Base-by-base conservation (phyloP, 495 filamentous ascomycete genomes). In the Aspergillus wentii region DNA sequence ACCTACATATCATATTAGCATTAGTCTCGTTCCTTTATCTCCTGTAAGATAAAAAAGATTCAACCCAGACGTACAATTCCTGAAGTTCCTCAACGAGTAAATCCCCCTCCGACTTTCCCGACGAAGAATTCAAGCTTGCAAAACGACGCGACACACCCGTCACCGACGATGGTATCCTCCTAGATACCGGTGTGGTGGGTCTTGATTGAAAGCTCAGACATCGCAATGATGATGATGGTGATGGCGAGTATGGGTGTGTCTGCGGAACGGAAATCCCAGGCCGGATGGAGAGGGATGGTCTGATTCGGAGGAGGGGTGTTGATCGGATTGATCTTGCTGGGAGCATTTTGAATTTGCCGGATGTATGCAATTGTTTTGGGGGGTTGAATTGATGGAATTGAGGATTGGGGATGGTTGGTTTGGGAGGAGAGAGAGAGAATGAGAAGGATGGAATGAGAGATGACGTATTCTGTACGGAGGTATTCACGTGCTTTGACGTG, bases 81-180 rank as follows among this genome's bases (percentile, higher is more conserved):
- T 68, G 61, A 4, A 70, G 16, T 31, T 69, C 64, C 20, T 67
- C 61, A 41, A 68, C 59, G n/a, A 70, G 46, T 4, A 54, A 35
- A 40, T 70, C 66, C 2, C 52, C 57, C 37, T 57, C 48, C 29
- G 40, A 22, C 40, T 52, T 56, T 20, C 48, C 50, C 11, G 41
- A 26, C 10, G n/a, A n/a, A n/a, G n/a, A n/a, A n/a, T n/a, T n/a
- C n/a, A n/a, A n/a, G n/a, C n/a, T n/a, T n/a, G n/a, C n/a, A n/a
- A n/a, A n/a, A n/a, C n/a, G n/a, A n/a, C n/a, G n/a, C n/a, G n/a
- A n/a, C n/a, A n/a, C n/a, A n/a, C n/a, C n/a, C n/a, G n/a, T n/a
- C n/a, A n/a, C n/a, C n/a, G n/a, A n/a, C n/a, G n/a, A n/a, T n/a
- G n/a, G n/a, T n/a, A n/a, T n/a, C n/a, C n/a, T n/a, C n/a, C n/a